A percentile compares a stretch with the other conserved stretches of the same genome.
These are phyloP conservation scores for Eucalyptus tenuipes DNA, from an alignment of 345 rosid genomes.

Conservation along the genomic window DNA sequence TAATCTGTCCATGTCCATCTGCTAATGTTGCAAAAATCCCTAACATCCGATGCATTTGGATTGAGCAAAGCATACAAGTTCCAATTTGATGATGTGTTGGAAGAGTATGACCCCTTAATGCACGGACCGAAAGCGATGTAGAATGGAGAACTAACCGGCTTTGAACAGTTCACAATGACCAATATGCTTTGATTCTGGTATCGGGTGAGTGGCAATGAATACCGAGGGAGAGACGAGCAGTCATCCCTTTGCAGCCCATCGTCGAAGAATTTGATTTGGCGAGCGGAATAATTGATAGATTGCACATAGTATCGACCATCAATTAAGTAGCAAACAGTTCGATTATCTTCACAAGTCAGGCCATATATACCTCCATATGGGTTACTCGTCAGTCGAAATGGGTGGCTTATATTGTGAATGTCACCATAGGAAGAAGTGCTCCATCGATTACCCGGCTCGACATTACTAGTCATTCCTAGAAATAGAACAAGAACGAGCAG, in stretches of 20 bases:
- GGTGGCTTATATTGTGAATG: not conserved
- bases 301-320: rapidly evolving
- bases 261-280: rapidly evolving
- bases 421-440: not conserved
- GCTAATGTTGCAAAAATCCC: not conserved
- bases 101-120: too few relatives aligned
- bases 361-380: rapidly evolving
- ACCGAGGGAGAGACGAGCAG: rapidly evolving
- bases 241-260: not conserved
- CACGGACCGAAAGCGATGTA: rapidly evolving
- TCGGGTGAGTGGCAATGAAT: rapidly evolving
- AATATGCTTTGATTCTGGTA: rapidly evolving
- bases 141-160: too few relatives aligned
- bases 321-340: rapidly evolving
- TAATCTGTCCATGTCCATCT: not conserved
- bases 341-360: not conserved
- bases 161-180: too few relatives aligned
- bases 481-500: not conserved
- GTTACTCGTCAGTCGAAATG: rapidly evolving
- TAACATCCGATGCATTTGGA: not conserved
- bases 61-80: not conserved
- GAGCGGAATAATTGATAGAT: rapidly evolving
- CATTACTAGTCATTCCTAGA: not conserved
- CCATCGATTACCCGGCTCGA: rapidly evolving
- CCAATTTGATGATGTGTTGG: too few relatives aligned